Percentiles rank a stretch among this genome's conserved stretches.
phyloP scores from a whole-genome alignment of 495 filamentous ascomycete species.

The Annulohypoxylon moriforme region DNA sequence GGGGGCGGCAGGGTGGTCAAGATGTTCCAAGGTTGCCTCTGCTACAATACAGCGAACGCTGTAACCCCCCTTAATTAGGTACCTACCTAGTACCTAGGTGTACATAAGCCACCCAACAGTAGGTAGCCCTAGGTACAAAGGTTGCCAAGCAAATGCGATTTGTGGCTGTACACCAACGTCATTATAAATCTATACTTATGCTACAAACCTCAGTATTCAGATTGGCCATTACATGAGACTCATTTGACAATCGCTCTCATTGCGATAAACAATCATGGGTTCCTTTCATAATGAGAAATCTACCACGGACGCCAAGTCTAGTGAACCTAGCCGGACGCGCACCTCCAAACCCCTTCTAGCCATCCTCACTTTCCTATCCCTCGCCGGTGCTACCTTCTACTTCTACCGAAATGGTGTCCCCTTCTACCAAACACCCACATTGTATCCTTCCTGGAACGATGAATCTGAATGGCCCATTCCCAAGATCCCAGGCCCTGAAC shows the following conservation, averaged over 20 bases:
- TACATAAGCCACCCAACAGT: background rate
- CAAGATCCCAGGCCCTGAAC: slow-evolving; percentile 9
- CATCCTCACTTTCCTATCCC: slow-evolving; percentile 4
- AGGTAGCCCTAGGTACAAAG: background rate
- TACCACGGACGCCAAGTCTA: slow-evolving; percentile 3
- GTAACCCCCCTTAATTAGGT: background rate
- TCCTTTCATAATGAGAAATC: slow-evolving; percentile 7
- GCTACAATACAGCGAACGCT: slow-evolving; percentile 2
- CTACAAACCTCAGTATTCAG: background rate
- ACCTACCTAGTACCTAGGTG: too few species aligned
- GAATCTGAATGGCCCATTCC: slow-evolving; percentile 3
- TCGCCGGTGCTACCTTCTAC: slow-evolving; percentile 2
- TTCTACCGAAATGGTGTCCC: slow-evolving; percentile 8
- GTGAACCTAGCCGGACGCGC: slow-evolving; percentile 3
- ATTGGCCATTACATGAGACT: background rate
- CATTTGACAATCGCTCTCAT: slow-evolving; percentile 4
- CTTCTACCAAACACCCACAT: slow-evolving; percentile 8
- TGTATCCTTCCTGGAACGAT: slow-evolving; percentile 8
- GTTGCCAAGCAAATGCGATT: background rate
- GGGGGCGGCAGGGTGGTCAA: too few species aligned
- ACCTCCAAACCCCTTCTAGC: slow-evolving; percentile 2
- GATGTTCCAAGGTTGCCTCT: too few species aligned
- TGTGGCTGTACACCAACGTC: slow-evolving; percentile 4
- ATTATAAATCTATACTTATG: background rate
- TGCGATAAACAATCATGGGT: slow-evolving; percentile 2